Base-by-base conservation (phyloP, 1,284 basidiomycete species). In the Pseudozyma thailandica region DNA sequence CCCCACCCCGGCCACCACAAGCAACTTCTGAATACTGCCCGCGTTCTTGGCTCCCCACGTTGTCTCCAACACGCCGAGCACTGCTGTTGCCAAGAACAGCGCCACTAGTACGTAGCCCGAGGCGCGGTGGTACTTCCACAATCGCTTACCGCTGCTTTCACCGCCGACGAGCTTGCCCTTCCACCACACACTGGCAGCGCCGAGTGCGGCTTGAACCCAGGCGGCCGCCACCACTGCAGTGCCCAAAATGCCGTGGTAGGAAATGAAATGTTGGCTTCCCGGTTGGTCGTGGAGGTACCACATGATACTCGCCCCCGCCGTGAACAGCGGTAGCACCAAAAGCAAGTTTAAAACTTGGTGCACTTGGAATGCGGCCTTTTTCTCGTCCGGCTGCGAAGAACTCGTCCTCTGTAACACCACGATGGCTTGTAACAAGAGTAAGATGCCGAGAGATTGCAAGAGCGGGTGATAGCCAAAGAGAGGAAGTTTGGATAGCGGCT, bases 381-480 rank as follows among this genome's bases (percentile, higher is more conserved):
- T 78, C 23, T 48, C 46, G 4, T 45, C 7, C 2, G 59, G 63
- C 35, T 62, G 45, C 0, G 33, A 20, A 1, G 46, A 21, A 0
- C 66, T 42, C 4, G 77, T 79, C 0, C 74, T 63, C 37, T 79
- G 77, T 2, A 79, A 62, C 6, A 73, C 73, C 1, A 78, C 43
- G 16, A 78, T 53, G 42, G 68, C 63, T 42, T 79, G 77, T 1
- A 74, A 41, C 0, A 79, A 49, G 4, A 74, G 43, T 0, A 79
- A 49, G 20, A 79, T 63, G 16, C 44, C 35, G 3, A 79, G 58
- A 0, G 76, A 74, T 39, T 79, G 72, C 16, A 79, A 45, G 10
- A 79, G 30, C 0, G 77, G 77, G 28, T 79, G 77, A 35, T 68
- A 79, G 1, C 74, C 77, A 39, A 79, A 79, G 2, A 79, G 53